phyloP scores from a whole-genome alignment of 2,329 filamentous ascomycete species.

The Grosmannia serpens region DNA sequence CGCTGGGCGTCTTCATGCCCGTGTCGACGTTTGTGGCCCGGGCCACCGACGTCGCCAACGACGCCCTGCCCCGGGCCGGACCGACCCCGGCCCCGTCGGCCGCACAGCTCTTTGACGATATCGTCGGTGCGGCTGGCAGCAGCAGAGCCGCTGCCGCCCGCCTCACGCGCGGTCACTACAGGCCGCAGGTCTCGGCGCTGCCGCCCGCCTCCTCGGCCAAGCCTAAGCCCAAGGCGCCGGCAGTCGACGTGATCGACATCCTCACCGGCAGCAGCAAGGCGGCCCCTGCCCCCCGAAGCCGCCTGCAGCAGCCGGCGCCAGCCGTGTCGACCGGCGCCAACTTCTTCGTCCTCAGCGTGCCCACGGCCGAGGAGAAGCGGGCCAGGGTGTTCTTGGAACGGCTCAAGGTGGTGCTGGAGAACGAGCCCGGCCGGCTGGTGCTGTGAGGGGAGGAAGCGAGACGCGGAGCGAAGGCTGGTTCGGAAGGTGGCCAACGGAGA shows the following conservation, averaged over 20 bases:
- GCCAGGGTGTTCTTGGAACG: conserved; percentile 74
- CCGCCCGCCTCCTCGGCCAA: conserved; percentile 26
- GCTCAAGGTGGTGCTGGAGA: conserved; percentile 72
- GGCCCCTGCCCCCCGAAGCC: conserved; percentile 22
- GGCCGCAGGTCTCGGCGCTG: conserved; percentile 58
- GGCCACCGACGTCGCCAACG: conserved; percentile 78
- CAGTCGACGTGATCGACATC: conserved; percentile 74
- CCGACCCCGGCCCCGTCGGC: conserved; percentile 52
- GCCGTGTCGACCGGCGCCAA: conserved; percentile 51
- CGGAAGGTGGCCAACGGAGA: background rate
- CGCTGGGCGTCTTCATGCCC: conserved; percentile 69
- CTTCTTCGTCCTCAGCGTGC: conserved; percentile 71
- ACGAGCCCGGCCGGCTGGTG: conserved; percentile 66
- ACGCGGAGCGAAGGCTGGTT: too few species aligned
- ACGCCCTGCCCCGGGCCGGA: conserved; percentile 59
- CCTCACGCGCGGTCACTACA: conserved; percentile 50
- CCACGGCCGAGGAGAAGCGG: conserved; percentile 68
- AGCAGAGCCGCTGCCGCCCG: conserved; percentile 26
- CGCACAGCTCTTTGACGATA: conserved; percentile 79
- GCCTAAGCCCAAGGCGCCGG: conserved; percentile 13
- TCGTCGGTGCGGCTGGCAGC: conserved; percentile 48
- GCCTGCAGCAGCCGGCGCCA: conserved; percentile 23
- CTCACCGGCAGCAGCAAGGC: conserved; percentile 15
- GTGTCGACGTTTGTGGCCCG: conserved; percentile 78
- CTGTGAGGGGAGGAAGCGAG: conserved; percentile 25